These are phyloP conservation scores for Nannizzia gypsea DNA, from an alignment of 2,329 filamentous ascomycete species.

Conservation along the genomic window DNA sequence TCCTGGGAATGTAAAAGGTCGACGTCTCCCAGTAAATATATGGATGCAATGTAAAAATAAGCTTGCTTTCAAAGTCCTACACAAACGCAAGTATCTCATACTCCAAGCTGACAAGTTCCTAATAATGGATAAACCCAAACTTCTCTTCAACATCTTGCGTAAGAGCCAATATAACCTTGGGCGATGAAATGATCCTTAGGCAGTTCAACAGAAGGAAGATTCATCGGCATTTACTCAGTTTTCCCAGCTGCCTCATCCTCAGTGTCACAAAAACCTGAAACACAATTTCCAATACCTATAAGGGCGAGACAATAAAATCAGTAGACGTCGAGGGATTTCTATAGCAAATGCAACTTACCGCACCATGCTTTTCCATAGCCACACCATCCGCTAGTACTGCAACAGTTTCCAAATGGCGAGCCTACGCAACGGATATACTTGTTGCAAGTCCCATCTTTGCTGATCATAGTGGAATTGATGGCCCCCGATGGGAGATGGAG, in stretches of 20 bases:
- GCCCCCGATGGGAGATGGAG: background rate
- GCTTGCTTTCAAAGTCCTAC: background rate
- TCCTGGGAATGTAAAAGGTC: background rate
- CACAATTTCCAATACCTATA: constrained; percentile 12
- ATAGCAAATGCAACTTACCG: constrained; percentile 8
- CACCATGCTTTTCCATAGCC: constrained; percentile 14
- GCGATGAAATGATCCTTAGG: too few species aligned
- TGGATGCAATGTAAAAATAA: background rate
- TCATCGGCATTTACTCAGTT: background rate
- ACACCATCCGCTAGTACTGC: constrained; percentile 14
- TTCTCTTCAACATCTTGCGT: background rate
- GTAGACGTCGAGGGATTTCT: background rate
- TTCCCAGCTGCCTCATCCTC: background rate
- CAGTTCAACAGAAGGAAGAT: too few species aligned
- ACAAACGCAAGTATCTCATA: background rate
- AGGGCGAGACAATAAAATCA: background rate
- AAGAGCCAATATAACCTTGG: too few species aligned
- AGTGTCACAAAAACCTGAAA: constrained; percentile 12
- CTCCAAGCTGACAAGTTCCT: background rate
- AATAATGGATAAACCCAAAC: background rate
- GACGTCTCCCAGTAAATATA: background rate
- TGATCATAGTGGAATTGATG: constrained; percentile 7
- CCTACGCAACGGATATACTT: constrained; percentile 9
- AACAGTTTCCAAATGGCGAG: constrained; percentile 14
- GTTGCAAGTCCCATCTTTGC: constrained; percentile 12